Base-by-base conservation (phyloP, 441 rosid species). In the Raphanus hybrid region DNA sequence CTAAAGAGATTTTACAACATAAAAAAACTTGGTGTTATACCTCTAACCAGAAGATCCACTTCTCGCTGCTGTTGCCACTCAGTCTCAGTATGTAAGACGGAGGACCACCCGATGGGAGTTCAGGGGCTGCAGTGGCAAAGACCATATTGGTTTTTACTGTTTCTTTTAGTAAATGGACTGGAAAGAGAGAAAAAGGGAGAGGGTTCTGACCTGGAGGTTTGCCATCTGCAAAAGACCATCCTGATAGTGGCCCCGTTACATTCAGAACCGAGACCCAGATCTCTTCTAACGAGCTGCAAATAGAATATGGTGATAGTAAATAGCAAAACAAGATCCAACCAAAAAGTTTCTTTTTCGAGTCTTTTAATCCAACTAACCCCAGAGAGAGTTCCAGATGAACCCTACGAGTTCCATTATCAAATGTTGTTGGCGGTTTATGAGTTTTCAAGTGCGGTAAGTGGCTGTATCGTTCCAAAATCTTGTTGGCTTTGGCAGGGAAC, bases 261-360 rank as follows among this genome's bases (percentile, higher is more conserved):
- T 96, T 96, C 62, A 96, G 87, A 69, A 92, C 96, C 58, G 97
- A 82, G 81, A 93, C 98, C 97, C 98, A 96, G 26, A 96, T 89
- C 84, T 93, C 98, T 77, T 90, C 82, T 60, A 92, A 85, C 67
- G 93, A 89, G 57, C 99, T 96, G 89, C 78, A 84, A 34, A 86
- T 14, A 48, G 60, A 74, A 55, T 6, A 6, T 8, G 62, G 14
- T 12, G 32, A 63, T 27, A 39, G 62, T 79, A 39, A 10, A 29
- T 48, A 35, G 41, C 43, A 12, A 45, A 48, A 20, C 11, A 37
- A 32, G 8, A 61, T 61, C 74, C 23, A 76, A 69, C 0, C 18
- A 16, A 35, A 0, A 52, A 18, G 48, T 59, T 68, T 12, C 5
- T 26, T 64, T 0, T 14, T 64, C 29, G 52, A 29, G 0, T 29